Conservation (phyloP, 805 yeast genomes). For the Candida quercuum region DNA sequence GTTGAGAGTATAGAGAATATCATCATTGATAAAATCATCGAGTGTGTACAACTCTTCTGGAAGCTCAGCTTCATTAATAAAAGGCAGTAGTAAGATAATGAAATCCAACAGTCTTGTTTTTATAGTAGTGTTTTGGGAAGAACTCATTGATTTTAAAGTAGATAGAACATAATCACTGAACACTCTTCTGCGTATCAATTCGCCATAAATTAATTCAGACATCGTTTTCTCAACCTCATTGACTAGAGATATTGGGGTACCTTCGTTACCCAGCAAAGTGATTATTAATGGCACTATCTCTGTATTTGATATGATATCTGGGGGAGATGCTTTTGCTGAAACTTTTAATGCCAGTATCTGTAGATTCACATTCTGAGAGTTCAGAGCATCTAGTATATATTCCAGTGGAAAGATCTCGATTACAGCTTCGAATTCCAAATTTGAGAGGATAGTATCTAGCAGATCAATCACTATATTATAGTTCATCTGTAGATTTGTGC, state of each 20-base stretch:
- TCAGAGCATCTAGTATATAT: constrained; percentile 16
- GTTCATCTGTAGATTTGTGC: constrained; percentile 9
- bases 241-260: constrained; percentile 10
- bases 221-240: constrained; percentile 17
- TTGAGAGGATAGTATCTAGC: constrained; percentile 9
- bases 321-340: constrained; percentile 17
- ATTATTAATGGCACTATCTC: constrained; percentile 14
- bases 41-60: constrained; percentile 11
- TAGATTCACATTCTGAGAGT: constrained; percentile 12
- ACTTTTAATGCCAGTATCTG: constrained; percentile 18
- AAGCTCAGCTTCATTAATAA: constrained; percentile 11
- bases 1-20: constrained; percentile 11
- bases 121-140: constrained; percentile 1
- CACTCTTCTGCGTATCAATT: constrained; percentile 16
- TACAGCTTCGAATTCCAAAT: constrained; percentile 15
- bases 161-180: constrained; percentile 9
- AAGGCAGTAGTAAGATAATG: constrained; percentile 10
- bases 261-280: constrained; percentile 3
- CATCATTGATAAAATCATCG: constrained; percentile 7
- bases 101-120: constrained; percentile 12
- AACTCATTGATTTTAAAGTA: constrained; percentile 7
- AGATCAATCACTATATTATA: constrained; percentile 11
- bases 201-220: constrained; percentile 10
- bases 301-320: constrained; percentile 20
- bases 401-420: constrained; percentile 10